These are phyloP conservation scores for Fusarium chuoi DNA, from an alignment of 2,329 filamentous ascomycete genomes.

Conservation along the genomic window DNA sequence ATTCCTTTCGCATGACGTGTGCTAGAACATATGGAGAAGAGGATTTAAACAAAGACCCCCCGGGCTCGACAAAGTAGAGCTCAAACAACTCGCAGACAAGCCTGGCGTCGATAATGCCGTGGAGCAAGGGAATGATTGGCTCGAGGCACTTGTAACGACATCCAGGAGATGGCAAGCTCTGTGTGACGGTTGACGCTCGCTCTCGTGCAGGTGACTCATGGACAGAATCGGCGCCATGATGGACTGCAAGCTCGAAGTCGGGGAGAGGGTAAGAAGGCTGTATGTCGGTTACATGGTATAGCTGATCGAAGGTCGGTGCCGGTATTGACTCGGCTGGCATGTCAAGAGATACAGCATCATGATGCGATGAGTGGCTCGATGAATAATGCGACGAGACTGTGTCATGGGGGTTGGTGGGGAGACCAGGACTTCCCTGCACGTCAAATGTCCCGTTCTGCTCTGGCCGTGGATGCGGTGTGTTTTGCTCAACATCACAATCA, in stretches of 20 bases:
- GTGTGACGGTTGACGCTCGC: not conserved
- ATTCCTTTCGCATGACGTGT: not conserved
- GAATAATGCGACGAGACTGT: not conserved
- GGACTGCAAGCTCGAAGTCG: not conserved
- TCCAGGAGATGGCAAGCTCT: not conserved
- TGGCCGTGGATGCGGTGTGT: not conserved
- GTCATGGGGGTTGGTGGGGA: not conserved
- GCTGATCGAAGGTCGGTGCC: not conserved
- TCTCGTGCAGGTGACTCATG: not conserved
- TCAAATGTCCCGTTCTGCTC: not conserved
- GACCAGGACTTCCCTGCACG: not conserved
- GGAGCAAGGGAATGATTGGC: not conserved
- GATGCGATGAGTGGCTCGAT: not conserved
- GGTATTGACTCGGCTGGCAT: not conserved
- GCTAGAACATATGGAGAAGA: not conserved
- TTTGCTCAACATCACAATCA: not conserved
- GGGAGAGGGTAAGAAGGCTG: not conserved
- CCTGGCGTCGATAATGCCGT: not conserved
- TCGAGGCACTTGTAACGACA: not conserved
- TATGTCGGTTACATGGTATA: not conserved
- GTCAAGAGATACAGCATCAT: not conserved
- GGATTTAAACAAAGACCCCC: not conserved
- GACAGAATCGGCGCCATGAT: not conserved
- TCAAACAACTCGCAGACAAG: not conserved
- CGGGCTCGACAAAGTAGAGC: not conserved